A percentile compares a stretch with the other conserved stretches of the same genome.
These are phyloP conservation scores for Talaromyces verruculosus DNA, from an alignment of 2,329 filamentous ascomycete genomes.

Conservation along the genomic window DNA sequence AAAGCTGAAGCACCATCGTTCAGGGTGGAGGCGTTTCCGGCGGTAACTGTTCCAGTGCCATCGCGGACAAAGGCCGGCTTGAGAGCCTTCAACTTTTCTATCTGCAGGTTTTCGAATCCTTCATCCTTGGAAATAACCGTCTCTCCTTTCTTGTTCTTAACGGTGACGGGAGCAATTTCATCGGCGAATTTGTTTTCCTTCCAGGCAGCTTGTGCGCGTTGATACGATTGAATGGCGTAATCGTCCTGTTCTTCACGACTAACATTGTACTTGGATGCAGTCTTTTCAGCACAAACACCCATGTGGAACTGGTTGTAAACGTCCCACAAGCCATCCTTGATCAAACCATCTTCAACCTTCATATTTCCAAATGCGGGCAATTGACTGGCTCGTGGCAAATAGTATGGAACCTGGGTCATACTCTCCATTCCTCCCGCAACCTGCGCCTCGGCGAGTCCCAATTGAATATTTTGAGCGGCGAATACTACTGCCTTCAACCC, in stretches of 20 bases:
- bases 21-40: slow-evolving; percentile 88
- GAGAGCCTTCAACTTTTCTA: slow-evolving; percentile 79
- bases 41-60: slow-evolving; percentile 85
- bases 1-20: slow-evolving; percentile 93
- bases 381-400: slow-evolving; percentile 76
- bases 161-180: slow-evolving; percentile 84
- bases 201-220: slow-evolving; percentile 89
- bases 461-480: slow-evolving; percentile 90
- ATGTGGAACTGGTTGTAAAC: slow-evolving; percentile 97
- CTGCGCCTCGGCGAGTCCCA: slow-evolving; percentile 83
- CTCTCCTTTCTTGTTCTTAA: slow-evolving; percentile 81
- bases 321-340: slow-evolving; percentile 93
- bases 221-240: slow-evolving; percentile 86
- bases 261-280: slow-evolving; percentile 81
- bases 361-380: slow-evolving; percentile 84
- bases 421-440: slow-evolving; percentile 97
- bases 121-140: slow-evolving; percentile 79
- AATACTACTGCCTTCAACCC: slow-evolving; percentile 89
- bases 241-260: slow-evolving; percentile 84
- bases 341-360: slow-evolving; percentile 84
- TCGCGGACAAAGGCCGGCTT: slow-evolving; percentile 90
- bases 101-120: slow-evolving; percentile 80
- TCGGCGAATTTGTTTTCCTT: slow-evolving; percentile 77
- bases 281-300: slow-evolving; percentile 95
- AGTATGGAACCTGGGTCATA: slow-evolving; percentile 93